Base-by-base conservation (phyloP, 257 asterid genomes). In the Solanum chmielewskii region DNA sequence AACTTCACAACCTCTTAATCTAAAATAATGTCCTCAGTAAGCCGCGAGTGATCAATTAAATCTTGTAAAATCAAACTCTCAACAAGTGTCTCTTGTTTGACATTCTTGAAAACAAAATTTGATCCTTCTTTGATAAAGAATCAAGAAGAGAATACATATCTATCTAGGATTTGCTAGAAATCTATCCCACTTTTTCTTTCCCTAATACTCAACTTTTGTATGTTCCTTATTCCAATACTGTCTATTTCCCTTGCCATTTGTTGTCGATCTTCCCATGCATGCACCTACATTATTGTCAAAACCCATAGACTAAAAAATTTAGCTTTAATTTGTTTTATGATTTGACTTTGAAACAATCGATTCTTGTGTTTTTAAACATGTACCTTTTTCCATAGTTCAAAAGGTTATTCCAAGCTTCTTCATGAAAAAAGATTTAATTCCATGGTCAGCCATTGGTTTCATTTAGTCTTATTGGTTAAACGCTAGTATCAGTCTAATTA, bases 371-470 rank as follows among this genome's bases (percentile, higher is more conserved):
- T 66, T 70, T 73, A 68, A 85, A 85, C 44, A 83, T 77, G 31
- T 70, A 39, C 41, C 75, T 85, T 59, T 70, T 69, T 31, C 6
- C 68, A 41, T 75, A 41, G 69, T 49, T 74, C 33, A 41, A 56
- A 64, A 52, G 68, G 41, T 56, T 91, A 89, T 91, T 88, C 88
- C 37, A 89, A 89, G 80, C 90, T 89, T 90, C 86, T 89, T 77
- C 42, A 35, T 20, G 64, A 78, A 84, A 89, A 86, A 86, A 87
- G 59, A 37, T 60, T 59, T 25, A 33, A 56, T 7, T 14, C 5
- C 85, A 81, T 21, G 44, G 29, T 20, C 66, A 60, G 35, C 47
- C 2, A 4, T 27, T 42, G 39, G 56, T 56, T 52, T 60, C 76
- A 9, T 15, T 20, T 83, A 9, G n/a, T 56, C 6, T 31, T 83